Evolutionary conservation across 1,284 basidiomycete genomes (phyloP).

Genomic region (Leucoagaricus sp.): DNA sequence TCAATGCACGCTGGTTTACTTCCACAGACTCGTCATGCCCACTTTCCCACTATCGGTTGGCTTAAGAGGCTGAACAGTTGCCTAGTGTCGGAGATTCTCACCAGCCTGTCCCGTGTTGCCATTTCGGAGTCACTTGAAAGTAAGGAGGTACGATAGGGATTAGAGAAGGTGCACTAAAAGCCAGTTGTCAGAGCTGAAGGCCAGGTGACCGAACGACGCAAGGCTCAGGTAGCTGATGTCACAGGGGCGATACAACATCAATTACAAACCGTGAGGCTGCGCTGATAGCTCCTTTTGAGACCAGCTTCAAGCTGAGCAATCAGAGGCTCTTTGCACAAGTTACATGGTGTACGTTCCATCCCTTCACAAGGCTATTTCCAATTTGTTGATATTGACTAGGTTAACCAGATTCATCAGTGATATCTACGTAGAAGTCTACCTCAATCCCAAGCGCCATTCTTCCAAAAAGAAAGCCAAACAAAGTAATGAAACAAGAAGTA

Average conservation of each 20-base stretch:
- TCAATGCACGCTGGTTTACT: constrained; percentile 93
- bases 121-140: not conserved
- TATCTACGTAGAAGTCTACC: constrained; percentile 12
- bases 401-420: constrained; percentile 7
- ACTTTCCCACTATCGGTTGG: constrained; percentile 58
- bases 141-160: no score
- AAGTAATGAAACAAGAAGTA: constrained; percentile 7
- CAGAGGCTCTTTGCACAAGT: no score
- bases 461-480: constrained; percentile 2
- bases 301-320: no score
- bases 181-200: not conserved
- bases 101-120: constrained; percentile 7
- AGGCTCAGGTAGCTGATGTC: not conserved
- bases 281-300: no score
- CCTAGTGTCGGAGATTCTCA: not conserved
- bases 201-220: not conserved
- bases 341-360: no score
- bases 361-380: not conserved
- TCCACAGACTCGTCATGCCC: constrained; percentile 86
- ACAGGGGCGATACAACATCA: not conserved
- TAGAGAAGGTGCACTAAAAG: no score
- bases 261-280: not conserved
- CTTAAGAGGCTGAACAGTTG: not conserved
- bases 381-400: constrained; percentile 1
- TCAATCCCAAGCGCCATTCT: constrained; percentile 10